Evolutionary conservation across 352 stramenopile species (phyloP).

Genomic region (Aphanomyces stellatus): DNA sequence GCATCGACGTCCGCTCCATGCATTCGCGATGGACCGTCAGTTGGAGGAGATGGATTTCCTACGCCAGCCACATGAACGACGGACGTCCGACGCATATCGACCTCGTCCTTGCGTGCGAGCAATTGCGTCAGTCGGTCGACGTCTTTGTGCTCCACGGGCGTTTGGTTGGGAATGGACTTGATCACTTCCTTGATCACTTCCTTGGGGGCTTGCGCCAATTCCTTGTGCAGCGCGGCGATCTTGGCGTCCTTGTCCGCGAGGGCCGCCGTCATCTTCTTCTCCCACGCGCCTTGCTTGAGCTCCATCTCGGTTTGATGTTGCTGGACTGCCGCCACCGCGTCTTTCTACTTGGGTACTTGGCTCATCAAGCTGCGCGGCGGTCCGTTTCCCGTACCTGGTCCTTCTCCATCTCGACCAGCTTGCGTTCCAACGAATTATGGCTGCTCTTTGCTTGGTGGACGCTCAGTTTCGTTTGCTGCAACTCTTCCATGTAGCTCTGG

Average conservation of each 20-base stretch:
- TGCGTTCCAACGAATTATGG: constrained; percentile 6
- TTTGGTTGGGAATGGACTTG: too few species aligned
- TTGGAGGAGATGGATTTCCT: constrained; percentile 70
- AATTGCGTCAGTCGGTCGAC: neutral
- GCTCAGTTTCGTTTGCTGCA: constrained; percentile 23
- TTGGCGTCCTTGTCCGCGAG: neutral
- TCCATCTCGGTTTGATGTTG: neutral
- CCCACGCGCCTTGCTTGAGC: neutral
- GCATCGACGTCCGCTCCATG: constrained; percentile 62
- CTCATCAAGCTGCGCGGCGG: too few species aligned
- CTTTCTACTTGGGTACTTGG: constrained; percentile 1
- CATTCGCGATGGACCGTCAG: constrained; percentile 78
- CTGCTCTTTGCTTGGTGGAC: constrained; percentile 7
- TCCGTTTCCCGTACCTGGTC: constrained; percentile 4
- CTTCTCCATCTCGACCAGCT: constrained; percentile 11
- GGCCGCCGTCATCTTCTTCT: neutral
- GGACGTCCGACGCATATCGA: neutral
- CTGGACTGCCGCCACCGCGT: neutral
- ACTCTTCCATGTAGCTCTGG: constrained; percentile 33
- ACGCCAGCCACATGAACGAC: neutral
- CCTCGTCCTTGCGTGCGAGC: constrained; percentile 5
- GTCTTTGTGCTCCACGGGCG: too few species aligned
- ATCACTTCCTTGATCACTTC: neutral
- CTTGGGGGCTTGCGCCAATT: neutral
- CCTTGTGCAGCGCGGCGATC: constrained; percentile 9